Base-by-base conservation (phyloP, 2,329 filamentous ascomycete species). In the Didymella sp. region DNA sequence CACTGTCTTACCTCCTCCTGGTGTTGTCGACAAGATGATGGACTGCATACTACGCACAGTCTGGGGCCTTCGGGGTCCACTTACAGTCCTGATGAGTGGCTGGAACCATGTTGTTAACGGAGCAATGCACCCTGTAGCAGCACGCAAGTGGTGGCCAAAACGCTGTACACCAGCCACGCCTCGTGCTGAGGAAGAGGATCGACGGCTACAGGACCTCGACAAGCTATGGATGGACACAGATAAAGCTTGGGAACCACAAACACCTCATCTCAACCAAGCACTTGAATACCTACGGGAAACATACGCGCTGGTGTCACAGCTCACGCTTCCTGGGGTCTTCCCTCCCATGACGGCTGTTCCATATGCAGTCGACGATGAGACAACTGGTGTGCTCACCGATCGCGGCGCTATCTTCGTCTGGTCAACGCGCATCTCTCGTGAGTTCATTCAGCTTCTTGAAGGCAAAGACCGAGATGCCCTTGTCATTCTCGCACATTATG, bases 401-500 rank as follows among this genome's bases (percentile, higher is more conserved):
- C 62, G 72, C 4, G 73, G 71, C 7, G 68, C 72, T 2, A 71
- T 76, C 2, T 73, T 75, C 24, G 64, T 72, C 4, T 76, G 73
- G 73, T 64, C 67, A 0, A 56, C 67, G 2, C 56, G 59, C 2
- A 67, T 75, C 9, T 66, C 68, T 12, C 64, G 67, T 11, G 67
- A 72, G 12, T 74, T 73, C 28, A 67, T 75, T 2, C 50, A 60
- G 15, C 56, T 74, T 15, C 53, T 77, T 22, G 69, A 72, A 28
- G 51, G 62, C 35, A 71, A 70, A 47, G 69, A 76, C 27, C 53
- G 60, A 1, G 65, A 73, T 17, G 74, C 74, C 1, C 56, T 78
- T 13, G 69, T 77, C 24, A 68, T 78, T 17, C 56, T 78, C 9
- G 76, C 75, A 9, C 69, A 78, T 50, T 78, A 73, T 50, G 76